Percentiles rank a stretch among this genome's conserved stretches.
These are phyloP conservation scores for Coniochaeta hoffmannii DNA, from an alignment of 2,329 filamentous ascomycete genomes.

Conservation along the genomic window DNA sequence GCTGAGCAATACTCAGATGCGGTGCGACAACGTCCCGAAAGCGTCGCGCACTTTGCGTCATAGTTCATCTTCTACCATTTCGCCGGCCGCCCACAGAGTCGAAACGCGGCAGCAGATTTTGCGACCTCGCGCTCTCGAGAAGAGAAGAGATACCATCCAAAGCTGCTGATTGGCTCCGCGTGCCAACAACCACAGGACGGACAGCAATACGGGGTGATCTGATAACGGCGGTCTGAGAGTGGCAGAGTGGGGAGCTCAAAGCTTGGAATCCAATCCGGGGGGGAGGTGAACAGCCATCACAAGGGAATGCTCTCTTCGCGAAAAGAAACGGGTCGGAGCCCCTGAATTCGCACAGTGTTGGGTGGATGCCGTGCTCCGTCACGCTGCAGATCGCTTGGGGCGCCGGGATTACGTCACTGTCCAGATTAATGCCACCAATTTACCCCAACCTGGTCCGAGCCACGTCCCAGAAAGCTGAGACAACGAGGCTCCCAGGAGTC, in stretches of 20 bases:
- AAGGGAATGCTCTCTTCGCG: neutral
- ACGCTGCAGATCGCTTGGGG: neutral
- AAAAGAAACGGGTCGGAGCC: neutral
- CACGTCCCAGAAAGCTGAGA: neutral
- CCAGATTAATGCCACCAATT: conserved; percentile 1
- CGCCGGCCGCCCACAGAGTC: neutral
- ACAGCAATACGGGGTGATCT: neutral
- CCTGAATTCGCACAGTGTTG: neutral
- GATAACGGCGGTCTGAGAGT: neutral
- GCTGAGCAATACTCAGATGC: neutral
- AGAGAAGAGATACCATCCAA: neutral
- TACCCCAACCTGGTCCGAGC: neutral
- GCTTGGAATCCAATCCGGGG: neutral
- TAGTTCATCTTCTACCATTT: neutral
- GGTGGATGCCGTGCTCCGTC: neutral
- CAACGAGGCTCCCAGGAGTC: too few relatives aligned
- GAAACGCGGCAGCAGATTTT: neutral
- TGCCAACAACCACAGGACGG: neutral
- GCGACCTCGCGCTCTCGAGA: neutral
- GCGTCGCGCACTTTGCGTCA: neutral
- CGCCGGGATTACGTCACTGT: neutral
- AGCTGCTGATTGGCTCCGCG: neutral
- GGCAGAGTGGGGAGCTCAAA: too few relatives aligned
- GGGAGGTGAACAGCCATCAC: neutral
- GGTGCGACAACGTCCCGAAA: neutral